These are phyloP conservation scores for Hypomyces perniciosus DNA, from an alignment of 2,329 filamentous ascomycete genomes.

Conservation along the genomic window DNA sequence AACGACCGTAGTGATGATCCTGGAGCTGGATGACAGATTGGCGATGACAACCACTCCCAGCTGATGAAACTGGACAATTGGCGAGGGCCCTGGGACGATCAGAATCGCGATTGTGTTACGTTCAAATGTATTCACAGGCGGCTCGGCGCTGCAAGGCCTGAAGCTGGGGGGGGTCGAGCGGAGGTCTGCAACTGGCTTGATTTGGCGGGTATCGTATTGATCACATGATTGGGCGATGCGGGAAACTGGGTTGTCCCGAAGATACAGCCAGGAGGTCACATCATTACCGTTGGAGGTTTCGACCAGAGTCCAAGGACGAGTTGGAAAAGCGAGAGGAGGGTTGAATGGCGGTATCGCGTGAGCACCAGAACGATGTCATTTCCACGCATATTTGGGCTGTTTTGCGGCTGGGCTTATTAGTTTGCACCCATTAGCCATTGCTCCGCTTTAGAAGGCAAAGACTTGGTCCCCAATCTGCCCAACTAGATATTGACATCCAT, in stretches of 20 bases:
- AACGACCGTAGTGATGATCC: neutral
- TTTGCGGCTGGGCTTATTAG: neutral
- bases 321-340: neutral
- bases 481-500: no score
- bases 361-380: neutral
- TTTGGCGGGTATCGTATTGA: constrained; percentile 11
- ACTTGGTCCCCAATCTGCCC: no score
- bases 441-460: neutral
- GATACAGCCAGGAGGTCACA: neutral
- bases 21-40: neutral
- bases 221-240: constrained; percentile 17
- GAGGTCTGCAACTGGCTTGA: constrained; percentile 14
- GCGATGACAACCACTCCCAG: constrained; percentile 7
- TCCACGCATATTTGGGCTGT: constrained; percentile 3
- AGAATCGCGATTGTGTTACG: constrained; percentile 9
- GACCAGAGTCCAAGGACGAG: neutral
- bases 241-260: neutral
- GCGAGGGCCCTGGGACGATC: neutral
- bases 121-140: neutral
- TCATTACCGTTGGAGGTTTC: neutral
- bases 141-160: constrained; percentile 4
- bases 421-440: neutral
- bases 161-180: constrained; percentile 7
- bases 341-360: neutral
- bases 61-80: constrained; percentile 3